Conservation (phyloP, 331 rosid species). For the Malus hybrid region DNA sequence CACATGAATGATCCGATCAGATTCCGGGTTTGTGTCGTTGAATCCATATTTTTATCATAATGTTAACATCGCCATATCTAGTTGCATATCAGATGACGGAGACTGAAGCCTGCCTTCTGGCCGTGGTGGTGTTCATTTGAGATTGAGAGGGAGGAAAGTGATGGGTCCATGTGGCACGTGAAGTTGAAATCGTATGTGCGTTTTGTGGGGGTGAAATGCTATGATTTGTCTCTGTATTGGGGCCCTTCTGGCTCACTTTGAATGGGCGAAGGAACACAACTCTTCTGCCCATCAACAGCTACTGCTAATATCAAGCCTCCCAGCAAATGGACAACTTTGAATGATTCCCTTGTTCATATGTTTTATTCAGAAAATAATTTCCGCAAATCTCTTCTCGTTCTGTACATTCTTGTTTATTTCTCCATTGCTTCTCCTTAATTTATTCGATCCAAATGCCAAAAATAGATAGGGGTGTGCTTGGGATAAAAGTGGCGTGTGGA, state of each 20-base stretch:
- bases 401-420: no score
- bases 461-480: no score
- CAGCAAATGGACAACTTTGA: slow-evolving; percentile 35
- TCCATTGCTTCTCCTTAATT: no score
- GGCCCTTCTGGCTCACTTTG: slow-evolving; percentile 39
- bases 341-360: slow-evolving; percentile 33
- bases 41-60: slow-evolving; percentile 39
- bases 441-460: no score
- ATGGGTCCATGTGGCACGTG: slow-evolving; percentile 80
- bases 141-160: slow-evolving; percentile 42
- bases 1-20: slow-evolving; percentile 28
- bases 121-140: slow-evolving; percentile 24
- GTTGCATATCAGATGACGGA: slow-evolving; percentile 60
- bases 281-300: slow-evolving; percentile 25
- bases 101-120: slow-evolving; percentile 26
- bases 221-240: slow-evolving; percentile 33
- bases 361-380: neutral
- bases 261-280: slow-evolving; percentile 25
- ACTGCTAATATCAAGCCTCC: slow-evolving; percentile 26
- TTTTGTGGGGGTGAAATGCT: slow-evolving; percentile 27
- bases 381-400: no score
- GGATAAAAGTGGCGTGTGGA: no score
- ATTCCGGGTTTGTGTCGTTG: slow-evolving; percentile 10
- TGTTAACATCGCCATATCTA: slow-evolving; percentile 54
- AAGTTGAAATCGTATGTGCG: slow-evolving; percentile 41